A percentile compares a stretch with the other conserved stretches of the same genome.
Conservation (phyloP, 305 asterid genomes). For the Caryopteris hybrid region DNA sequence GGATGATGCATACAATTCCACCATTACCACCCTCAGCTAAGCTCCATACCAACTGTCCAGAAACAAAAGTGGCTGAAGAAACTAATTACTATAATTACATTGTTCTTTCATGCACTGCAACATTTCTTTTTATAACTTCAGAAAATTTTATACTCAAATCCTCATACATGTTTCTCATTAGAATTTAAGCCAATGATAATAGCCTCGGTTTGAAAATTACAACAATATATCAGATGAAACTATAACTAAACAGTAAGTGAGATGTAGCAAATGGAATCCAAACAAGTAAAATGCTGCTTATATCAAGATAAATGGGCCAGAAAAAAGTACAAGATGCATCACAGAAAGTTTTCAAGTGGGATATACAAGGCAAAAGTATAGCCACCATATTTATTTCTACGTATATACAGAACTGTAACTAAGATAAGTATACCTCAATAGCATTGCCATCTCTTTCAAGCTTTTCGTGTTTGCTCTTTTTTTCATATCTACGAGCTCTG, state of each 20-base stretch:
- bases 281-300: not conserved
- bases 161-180: not conserved
- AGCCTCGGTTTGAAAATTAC: not conserved
- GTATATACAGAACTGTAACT: constrained; percentile 3
- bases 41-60: not conserved
- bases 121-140: not conserved
- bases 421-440: constrained; percentile 56
- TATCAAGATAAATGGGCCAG: not conserved
- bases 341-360: constrained; percentile 25
- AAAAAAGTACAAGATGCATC: constrained; percentile 11
- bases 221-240: not conserved
- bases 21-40: not conserved
- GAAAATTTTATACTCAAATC: not conserved
- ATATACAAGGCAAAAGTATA: constrained; percentile 50
- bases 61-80: not conserved
- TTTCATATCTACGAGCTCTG: constrained; percentile 77
- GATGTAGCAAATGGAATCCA: not conserved
- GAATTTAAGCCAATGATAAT: not conserved
- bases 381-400: constrained; percentile 28
- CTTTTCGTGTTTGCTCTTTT: constrained; percentile 89
- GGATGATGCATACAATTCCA: constrained; percentile 5
- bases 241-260: not conserved
- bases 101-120: not conserved
- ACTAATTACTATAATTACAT: not conserved
- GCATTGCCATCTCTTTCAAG: constrained; percentile 91